Evolutionary conservation across 2,329 filamentous ascomycete genomes (phyloP), one percentile per base, ranked within the genome.

Genomic region (Alternaria consortialis): DNA sequence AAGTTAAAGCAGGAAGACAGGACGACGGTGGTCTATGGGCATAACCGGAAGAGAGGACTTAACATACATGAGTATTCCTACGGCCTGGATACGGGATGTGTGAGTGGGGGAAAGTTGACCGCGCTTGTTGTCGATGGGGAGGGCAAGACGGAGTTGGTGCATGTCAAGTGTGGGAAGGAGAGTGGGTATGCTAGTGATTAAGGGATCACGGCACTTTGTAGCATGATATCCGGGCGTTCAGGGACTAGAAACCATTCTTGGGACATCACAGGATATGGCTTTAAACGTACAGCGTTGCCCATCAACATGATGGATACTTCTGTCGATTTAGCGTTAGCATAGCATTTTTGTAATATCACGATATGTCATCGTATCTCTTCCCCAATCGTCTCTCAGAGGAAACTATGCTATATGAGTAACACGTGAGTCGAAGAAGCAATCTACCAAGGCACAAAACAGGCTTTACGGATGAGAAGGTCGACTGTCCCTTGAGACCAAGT

Each of bases 1-100:
- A 75, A 77, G 53, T 65, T 77, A n/a, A 74, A 25, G 55, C 74
- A 53, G 13, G 52, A 71, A 7, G 72, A 77, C 25, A 82, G 86
- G 59, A 86, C 83, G 40, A 92, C 91, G 1, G 90, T 97, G 40
- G 91, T 91, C 0, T 74, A 75, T 17, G 71, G 72, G 5, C 94
- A 98, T 75, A 92, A 97, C 75, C 87, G 92, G 23, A 89, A 89
- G 71, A 80, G 81, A 3, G 93, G 93, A 0, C 84, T 96, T 27
- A 85, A 86, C 71, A 79, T 90, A 17, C 78, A 87, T 51, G 83
- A 85, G 50, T 96, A 92, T 78, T 91, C 90, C 4, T 92, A 93
- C 73, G 95, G 95, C 0, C 82, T 98, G 47, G 95, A 98, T 78
- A 91, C 91, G 0, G 90, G 89, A 0, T 98, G 95, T 76, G 88